Percentiles rank a stretch among this genome's conserved stretches.
Evolutionary conservation across 495 filamentous ascomycete genomes (phyloP).

Genomic region (Astrothelium macrocarpum): DNA sequence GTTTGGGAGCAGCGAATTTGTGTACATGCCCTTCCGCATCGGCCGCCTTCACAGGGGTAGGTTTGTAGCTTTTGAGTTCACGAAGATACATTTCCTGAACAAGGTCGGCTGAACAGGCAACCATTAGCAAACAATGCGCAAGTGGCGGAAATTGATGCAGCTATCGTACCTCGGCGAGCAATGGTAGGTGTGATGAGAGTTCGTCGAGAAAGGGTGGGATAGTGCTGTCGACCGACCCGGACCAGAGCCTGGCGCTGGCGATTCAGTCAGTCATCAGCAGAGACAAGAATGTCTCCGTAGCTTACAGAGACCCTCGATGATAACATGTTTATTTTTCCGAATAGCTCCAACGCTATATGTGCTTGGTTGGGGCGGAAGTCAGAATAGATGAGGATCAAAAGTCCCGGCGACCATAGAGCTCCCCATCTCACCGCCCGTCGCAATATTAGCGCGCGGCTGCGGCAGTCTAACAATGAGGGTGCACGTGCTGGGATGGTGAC

Average conservation of each 20-base stretch:
- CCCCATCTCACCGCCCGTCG: too few relatives aligned
- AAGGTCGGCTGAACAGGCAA: constrained; percentile 59
- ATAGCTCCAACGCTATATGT: not conserved
- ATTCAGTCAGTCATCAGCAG: not conserved
- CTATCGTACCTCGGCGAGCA: constrained; percentile 57
- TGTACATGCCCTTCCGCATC: constrained; percentile 88
- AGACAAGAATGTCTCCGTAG: not conserved
- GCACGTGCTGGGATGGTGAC: not conserved
- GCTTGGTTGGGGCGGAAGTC: not conserved
- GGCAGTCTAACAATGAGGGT: not conserved
- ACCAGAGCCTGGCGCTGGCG: constrained; percentile 68
- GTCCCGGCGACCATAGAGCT: not conserved
- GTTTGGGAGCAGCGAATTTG: constrained; percentile 67
- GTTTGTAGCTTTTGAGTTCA: constrained; percentile 90
- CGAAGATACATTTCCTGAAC: constrained; percentile 95
- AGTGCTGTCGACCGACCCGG: constrained; percentile 65
- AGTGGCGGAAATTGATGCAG: not conserved
- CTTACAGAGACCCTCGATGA: constrained; percentile 36
- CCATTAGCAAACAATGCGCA: not conserved
- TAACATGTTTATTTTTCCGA: constrained; percentile 14
- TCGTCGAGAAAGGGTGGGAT: constrained; percentile 53
- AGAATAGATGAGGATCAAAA: not conserved
- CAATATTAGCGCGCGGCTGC: not conserved
- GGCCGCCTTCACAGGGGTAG: constrained; percentile 65
- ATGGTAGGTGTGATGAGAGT: constrained; percentile 73